Percentiles rank a stretch among this genome's conserved stretches.
These are phyloP conservation scores for Sphaerulina musiva DNA, from an alignment of 2,329 filamentous ascomycete genomes.

Conservation along the genomic window DNA sequence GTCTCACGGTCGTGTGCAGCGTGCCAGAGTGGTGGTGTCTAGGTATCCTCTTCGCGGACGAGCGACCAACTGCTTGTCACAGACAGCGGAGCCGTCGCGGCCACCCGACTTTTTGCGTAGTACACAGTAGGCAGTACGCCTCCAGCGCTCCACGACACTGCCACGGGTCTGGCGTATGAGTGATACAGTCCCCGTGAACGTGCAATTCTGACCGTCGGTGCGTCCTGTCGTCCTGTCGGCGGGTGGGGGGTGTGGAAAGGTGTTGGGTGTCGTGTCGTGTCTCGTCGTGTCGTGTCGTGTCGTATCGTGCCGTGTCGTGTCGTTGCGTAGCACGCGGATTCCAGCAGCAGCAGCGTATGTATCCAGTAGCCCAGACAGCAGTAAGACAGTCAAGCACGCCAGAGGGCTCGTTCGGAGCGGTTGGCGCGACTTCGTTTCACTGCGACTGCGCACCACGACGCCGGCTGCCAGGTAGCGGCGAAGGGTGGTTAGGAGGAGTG, in stretches of 20 bases:
- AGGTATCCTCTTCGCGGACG: not conserved
- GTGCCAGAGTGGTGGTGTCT: slow-evolving; percentile 4
- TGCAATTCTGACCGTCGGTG: not conserved
- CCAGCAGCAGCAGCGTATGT: not conserved
- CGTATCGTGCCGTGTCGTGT: not conserved
- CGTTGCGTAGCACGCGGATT: not conserved
- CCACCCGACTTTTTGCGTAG: no score
- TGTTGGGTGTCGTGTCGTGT: no score
- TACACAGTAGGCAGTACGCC: not conserved
- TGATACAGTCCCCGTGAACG: not conserved
- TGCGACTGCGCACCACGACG: not conserved
- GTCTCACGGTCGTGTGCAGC: slow-evolving; percentile 20
- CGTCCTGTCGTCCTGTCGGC: not conserved
- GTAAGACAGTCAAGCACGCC: not conserved
- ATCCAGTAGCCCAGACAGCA: not conserved
- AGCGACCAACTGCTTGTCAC: not conserved
- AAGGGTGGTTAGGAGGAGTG: not conserved
- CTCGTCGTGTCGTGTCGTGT: no score
- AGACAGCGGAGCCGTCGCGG: no score
- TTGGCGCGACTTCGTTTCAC: not conserved
- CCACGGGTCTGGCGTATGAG: not conserved
- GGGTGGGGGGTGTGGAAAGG: no score
- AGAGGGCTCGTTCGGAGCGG: not conserved
- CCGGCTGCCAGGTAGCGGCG: not conserved
- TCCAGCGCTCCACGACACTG: not conserved